Evolutionary conservation across 306 rosid species (phyloP).

Genomic region (Inga oerstediana): DNA sequence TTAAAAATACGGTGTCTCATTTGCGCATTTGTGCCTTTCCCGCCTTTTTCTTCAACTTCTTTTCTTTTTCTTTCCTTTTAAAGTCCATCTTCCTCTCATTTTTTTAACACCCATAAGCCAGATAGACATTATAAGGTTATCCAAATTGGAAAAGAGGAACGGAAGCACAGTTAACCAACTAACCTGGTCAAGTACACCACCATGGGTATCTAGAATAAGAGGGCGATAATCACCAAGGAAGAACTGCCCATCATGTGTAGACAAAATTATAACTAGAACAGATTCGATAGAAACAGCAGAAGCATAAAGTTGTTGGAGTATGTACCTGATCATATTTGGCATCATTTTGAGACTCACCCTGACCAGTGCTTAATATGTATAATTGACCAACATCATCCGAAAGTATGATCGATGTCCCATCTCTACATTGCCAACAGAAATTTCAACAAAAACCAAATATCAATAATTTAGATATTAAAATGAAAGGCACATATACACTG

Average conservation of each 20-base stretch:
- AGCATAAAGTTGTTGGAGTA: constrained; percentile 22
- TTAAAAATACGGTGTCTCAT: background rate
- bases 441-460: constrained; percentile 31
- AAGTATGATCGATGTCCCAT: constrained; percentile 95
- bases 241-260: constrained; percentile 62
- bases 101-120: constrained; percentile 12
- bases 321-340: constrained; percentile 97
- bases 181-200: constrained; percentile 95
- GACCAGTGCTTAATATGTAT: constrained; percentile 85
- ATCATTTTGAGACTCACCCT: constrained; percentile 94
- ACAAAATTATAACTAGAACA: constrained; percentile 31
- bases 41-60: background rate
- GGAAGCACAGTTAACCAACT: constrained; percentile 34
- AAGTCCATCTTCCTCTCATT: background rate
- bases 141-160: constrained; percentile 7
- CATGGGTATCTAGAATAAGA: constrained; percentile 79
- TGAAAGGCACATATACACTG: background rate
- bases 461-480: background rate
- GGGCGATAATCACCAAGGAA: constrained; percentile 99
- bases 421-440: constrained; percentile 54
- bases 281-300: constrained; percentile 30
- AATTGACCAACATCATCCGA: constrained; percentile 99
- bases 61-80: background rate
- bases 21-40: background rate
- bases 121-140: constrained; percentile 24